A percentile compares a stretch with the other conserved stretches of the same genome.
These are phyloP conservation scores for Cladobotryum mycophilum DNA, from an alignment of 2,329 filamentous ascomycete species.

Conservation along the genomic window DNA sequence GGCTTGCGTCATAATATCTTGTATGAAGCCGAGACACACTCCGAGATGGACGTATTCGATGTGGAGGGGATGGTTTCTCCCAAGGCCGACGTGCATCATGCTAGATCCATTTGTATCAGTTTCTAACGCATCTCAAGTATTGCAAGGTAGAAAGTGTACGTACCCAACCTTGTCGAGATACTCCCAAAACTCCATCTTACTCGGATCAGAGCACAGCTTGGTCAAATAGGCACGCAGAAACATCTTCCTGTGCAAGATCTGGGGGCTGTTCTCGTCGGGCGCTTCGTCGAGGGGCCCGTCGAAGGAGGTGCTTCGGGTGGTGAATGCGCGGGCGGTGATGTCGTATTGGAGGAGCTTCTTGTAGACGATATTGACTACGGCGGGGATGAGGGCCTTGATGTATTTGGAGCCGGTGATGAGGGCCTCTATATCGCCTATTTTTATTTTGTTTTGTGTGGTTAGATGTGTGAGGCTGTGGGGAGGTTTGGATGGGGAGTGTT, in stretches of 20 bases:
- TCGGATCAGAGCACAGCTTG: slow-evolving; percentile 68
- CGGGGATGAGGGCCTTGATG: slow-evolving; percentile 74
- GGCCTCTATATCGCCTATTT: slow-evolving; percentile 70
- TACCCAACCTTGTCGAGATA: slow-evolving; percentile 78
- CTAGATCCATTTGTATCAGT: slow-evolving; percentile 25
- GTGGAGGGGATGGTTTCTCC: slow-evolving; percentile 64
- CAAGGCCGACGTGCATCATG: slow-evolving; percentile 76
- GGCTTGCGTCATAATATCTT: slow-evolving; percentile 71
- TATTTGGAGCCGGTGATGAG: slow-evolving; percentile 65
- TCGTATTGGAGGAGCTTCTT: slow-evolving; percentile 74
- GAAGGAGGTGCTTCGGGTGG: slow-evolving; percentile 55
- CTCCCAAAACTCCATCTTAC: slow-evolving; percentile 72
- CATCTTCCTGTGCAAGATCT: slow-evolving; percentile 72
- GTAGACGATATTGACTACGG: slow-evolving; percentile 79
- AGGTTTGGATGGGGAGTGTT: too few relatives aligned
- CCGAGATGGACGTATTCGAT: slow-evolving; percentile 78
- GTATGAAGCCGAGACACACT: slow-evolving; percentile 64
- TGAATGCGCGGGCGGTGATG: slow-evolving; percentile 73
- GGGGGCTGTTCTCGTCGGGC: slow-evolving; percentile 62
- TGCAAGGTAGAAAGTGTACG: slow-evolving; percentile 21
- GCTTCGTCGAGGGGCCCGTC: slow-evolving; percentile 60
- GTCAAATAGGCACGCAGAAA: slow-evolving; percentile 70
- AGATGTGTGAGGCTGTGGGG: too few relatives aligned
- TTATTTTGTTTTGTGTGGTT: too few relatives aligned
- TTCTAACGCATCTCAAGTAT: background rate